These are phyloP conservation scores for Chrysosporium keratinophilum DNA, from an alignment of 2,329 filamentous ascomycete species.

Conservation along the genomic window DNA sequence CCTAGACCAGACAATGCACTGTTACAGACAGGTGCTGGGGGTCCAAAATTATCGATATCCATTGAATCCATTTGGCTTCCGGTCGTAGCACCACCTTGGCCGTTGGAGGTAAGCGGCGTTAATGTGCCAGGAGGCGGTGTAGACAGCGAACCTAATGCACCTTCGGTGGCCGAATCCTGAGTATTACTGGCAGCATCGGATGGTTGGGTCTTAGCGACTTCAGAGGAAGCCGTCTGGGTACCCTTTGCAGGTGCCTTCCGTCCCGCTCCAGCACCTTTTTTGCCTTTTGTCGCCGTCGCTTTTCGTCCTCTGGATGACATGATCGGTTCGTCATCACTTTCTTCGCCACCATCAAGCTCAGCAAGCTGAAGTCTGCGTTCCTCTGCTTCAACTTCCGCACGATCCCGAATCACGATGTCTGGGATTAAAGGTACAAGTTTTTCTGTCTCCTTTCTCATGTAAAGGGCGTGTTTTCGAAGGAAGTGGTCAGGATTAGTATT, in stretches of 20 bases:
- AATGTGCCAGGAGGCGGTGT: conserved; percentile 70
- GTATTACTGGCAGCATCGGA: conserved; percentile 48
- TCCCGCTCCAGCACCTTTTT: conserved; percentile 48
- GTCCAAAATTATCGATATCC: conserved; percentile 67
- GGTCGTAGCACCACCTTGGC: conserved; percentile 47
- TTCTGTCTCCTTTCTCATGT: conserved; percentile 95
- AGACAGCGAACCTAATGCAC: conserved; percentile 69
- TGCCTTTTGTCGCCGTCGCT: conserved; percentile 67
- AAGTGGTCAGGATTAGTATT: conserved; percentile 84
- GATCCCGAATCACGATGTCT: conserved; percentile 78
- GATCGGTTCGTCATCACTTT: conserved; percentile 94
- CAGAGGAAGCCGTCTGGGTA: conserved; percentile 67
- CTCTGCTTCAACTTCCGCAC: conserved; percentile 87
- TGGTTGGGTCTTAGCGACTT: conserved; percentile 35
- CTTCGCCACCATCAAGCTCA: conserved; percentile 72
- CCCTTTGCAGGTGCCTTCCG: conserved; percentile 59
- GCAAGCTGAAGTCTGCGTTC: conserved; percentile 69
- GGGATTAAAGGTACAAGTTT: conserved; percentile 92
- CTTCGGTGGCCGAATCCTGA: conserved; percentile 64
- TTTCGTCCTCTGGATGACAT: conserved; percentile 94
- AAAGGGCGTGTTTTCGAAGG: conserved; percentile 81
- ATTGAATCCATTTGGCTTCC: conserved; percentile 72
- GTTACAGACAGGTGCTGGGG: conserved; percentile 56
- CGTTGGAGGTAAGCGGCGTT: conserved; percentile 64
- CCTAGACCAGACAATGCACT: conserved; percentile 61